These are phyloP conservation scores for Amphichorda felina DNA, from an alignment of 2,329 filamentous ascomycete species.

Conservation along the genomic window DNA sequence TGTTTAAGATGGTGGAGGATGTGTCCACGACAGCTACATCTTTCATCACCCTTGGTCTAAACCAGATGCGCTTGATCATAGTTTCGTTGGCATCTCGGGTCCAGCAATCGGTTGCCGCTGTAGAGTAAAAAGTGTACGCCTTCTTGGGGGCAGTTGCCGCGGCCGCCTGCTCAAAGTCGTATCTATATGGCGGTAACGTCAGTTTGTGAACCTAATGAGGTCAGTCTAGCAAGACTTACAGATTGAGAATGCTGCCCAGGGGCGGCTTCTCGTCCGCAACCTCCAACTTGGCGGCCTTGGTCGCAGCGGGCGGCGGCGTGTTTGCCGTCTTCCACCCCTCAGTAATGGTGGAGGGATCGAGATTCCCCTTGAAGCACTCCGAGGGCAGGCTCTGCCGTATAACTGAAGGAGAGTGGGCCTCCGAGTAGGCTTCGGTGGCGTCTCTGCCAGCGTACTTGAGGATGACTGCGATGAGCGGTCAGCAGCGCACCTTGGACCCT, in stretches of 20 bases:
- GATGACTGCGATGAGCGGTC: slow-evolving; percentile 9
- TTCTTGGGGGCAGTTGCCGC: slow-evolving; percentile 6
- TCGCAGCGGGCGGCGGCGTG: background rate
- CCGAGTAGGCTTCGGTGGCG: slow-evolving; percentile 11
- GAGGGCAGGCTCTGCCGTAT: slow-evolving; percentile 8
- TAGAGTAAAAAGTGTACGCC: slow-evolving; percentile 11
- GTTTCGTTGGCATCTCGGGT: slow-evolving; percentile 10
- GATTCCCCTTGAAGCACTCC: slow-evolving; percentile 6
- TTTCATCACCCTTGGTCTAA: slow-evolving; percentile 12
- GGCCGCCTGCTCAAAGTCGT: slow-evolving; percentile 13
- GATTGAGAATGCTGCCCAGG: slow-evolving; percentile 10
- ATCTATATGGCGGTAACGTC: background rate
- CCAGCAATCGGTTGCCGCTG: slow-evolving; percentile 12
- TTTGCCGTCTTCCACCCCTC: slow-evolving; percentile 1
- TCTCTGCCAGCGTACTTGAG: slow-evolving; percentile 12
- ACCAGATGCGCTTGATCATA: slow-evolving; percentile 9
- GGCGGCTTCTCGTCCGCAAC: slow-evolving; percentile 3
- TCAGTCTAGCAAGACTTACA: slow-evolving; percentile 1
- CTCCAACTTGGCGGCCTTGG: background rate
- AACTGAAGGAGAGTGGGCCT: slow-evolving; percentile 9
- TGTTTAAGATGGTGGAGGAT: slow-evolving; percentile 8
- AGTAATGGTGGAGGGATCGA: slow-evolving; percentile 6
- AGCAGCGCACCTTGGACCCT: background rate
- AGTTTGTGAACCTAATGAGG: no score
- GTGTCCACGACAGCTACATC: slow-evolving; percentile 9